Conservation (phyloP, 768 basidiomycete species). For the Imleria badia region DNA sequence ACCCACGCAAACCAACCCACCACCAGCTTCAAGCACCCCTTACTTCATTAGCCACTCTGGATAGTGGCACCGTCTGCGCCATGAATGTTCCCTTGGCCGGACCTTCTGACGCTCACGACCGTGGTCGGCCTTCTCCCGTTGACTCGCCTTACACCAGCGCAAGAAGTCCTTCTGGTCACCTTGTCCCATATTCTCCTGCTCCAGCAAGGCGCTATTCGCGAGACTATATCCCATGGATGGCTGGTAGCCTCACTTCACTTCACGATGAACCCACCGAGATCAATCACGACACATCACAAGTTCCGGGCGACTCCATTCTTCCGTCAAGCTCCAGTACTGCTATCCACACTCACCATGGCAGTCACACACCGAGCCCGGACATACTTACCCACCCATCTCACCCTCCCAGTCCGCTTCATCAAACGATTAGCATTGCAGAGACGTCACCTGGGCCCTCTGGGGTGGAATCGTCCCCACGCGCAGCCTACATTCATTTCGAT, state of each 20-base stretch:
- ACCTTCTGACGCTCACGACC: neutral
- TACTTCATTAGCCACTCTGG: neutral
- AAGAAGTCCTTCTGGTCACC: slow-evolving; percentile 22
- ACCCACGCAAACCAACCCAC: neutral
- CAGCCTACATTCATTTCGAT: neutral
- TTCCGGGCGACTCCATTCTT: neutral
- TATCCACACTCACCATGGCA: neutral
- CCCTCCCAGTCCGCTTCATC: neutral
- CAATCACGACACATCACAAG: neutral
- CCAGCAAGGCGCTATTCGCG: slow-evolving; percentile 12
- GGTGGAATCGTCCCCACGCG: neutral
- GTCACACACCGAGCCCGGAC: neutral
- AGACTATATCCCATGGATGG: slow-evolving; percentile 3
- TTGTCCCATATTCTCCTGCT: slow-evolving; percentile 14
- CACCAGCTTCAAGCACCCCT: neutral
- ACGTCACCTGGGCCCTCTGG: neutral
- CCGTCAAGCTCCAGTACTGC: neutral
- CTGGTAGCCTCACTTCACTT: slow-evolving; percentile 13
- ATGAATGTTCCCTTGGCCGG: slow-evolving; percentile 16
- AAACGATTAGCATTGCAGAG: neutral
- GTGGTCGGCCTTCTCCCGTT: slow-evolving; percentile 5
- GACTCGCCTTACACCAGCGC: slow-evolving; percentile 13
- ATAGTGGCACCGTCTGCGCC: slow-evolving; percentile 3
- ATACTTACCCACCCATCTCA: neutral
- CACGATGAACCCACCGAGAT: slow-evolving; percentile 15